These are phyloP conservation scores for Meripilus lineatus DNA, from an alignment of 1,284 basidiomycete species.

Conservation along the genomic window DNA sequence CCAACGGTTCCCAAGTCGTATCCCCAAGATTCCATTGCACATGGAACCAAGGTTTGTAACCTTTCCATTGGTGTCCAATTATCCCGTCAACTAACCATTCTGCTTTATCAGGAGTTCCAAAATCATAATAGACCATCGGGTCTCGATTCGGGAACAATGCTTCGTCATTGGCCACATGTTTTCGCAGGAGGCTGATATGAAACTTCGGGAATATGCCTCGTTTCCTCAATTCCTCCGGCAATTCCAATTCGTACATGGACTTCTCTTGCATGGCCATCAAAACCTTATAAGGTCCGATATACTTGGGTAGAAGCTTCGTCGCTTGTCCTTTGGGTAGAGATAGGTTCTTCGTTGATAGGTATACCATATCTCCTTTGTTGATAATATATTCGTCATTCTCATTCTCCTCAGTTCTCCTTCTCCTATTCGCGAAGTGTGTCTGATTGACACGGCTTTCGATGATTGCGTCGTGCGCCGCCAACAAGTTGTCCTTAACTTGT, in stretches of 20 bases:
- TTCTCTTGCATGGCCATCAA: conserved; percentile 8
- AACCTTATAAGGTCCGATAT: conserved; percentile 28
- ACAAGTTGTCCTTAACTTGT: conserved; percentile 16
- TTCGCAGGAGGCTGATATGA: too few species aligned
- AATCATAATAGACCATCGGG: too few species aligned
- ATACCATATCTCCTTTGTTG: conserved; percentile 22
- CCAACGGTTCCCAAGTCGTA: too few species aligned
- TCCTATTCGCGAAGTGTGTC: too few species aligned
- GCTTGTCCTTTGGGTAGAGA: conserved; percentile 27
- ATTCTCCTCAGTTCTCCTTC: conserved; percentile 12
- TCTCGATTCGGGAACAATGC: too few species aligned
- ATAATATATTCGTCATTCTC: conserved; percentile 3
- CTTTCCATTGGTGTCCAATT: conserved; percentile 25
- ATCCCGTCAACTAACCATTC: too few species aligned
- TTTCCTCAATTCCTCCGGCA: too few species aligned
- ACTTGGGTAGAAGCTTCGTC: conserved; percentile 27
- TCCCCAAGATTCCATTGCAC: conserved; percentile 32
- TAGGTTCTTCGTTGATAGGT: conserved; percentile 31
- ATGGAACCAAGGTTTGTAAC: conserved; percentile 21
- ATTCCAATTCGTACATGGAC: too few species aligned
- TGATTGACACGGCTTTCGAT: conserved; percentile 19
- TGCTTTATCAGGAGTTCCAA: too few species aligned
- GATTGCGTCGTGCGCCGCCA: conserved; percentile 25
- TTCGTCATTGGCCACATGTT: too few species aligned
- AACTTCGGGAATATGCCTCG: too few species aligned